Base-by-base conservation (phyloP, 306 rosid genomes). In the Sicyos baderoa region DNA sequence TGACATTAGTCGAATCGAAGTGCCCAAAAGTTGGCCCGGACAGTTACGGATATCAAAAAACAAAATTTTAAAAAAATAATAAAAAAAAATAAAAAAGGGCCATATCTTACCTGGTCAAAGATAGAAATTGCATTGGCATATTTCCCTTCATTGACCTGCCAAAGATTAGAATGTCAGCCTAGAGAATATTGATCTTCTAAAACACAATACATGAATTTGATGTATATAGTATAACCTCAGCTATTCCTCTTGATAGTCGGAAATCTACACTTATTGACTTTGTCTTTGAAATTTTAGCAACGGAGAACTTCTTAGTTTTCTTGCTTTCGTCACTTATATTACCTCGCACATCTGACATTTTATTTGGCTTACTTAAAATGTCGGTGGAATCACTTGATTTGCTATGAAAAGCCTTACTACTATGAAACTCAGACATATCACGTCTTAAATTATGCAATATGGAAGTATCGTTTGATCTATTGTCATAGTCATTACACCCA, bases 131-230 rank as follows among this genome's bases (percentile, higher is more conserved):
- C 98, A 76, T 80, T 87, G 61, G 80, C 87, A 88, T 93, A 93
- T 72, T 90, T 93, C 79, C 98, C 98, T 74, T 93, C 94, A 67
- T 93, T 93, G 56, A 93, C 98, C 98, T 93, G 86, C 65, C 79
- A 81, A 81, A 70, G 23, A 45, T 48, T 48, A 67, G 21, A n/a
- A 14, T 67, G 53, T 27, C 16, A 37, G 18, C 42, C 59, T 11
- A 7, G 16, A 32, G 63, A 54, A 52, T 21, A 54, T 55, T 52
- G 17, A 37, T 18, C 27, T 35, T 71, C 44, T 32, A 32, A n/a
- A 70, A 70, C 18, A 54, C 54, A 40, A 17, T 37, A 32, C 45
- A 71, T 14, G 47, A 64, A 18, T 6, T 40, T 42, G 70, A 64
- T 19, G 21, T 14, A 44, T 42, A 42, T 56, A 70, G 48, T 64